Conservation (phyloP, 2,329 filamentous ascomycete genomes). For the Stemphylium beticola region DNA sequence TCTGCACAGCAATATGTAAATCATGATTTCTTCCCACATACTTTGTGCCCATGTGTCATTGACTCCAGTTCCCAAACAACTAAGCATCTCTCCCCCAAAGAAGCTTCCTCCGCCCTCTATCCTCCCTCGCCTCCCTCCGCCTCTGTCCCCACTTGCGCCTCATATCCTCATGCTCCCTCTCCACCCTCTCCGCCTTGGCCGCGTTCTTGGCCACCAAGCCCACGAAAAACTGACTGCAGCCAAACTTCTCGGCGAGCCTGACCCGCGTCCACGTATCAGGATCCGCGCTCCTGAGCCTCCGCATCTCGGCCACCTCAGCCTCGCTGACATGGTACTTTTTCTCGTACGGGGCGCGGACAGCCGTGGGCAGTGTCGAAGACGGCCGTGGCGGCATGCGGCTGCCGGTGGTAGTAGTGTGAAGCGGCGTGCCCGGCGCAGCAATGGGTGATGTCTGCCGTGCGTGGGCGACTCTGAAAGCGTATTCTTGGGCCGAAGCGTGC, state of each 20-base stretch:
- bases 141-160: conserved; percentile 67
- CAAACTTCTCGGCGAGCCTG: conserved; percentile 66
- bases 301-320: conserved; percentile 65
- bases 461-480: conserved; percentile 29
- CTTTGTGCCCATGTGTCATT: background rate
- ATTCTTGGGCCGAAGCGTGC: conserved; percentile 45
- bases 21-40: too few relatives aligned
- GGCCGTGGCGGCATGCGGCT: conserved; percentile 30
- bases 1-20: too few relatives aligned
- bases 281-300: conserved; percentile 60
- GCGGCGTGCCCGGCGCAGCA: conserved; percentile 40
- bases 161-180: conserved; percentile 59
- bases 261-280: conserved; percentile 65
- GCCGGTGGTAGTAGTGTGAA: conserved; percentile 9
- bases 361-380: conserved; percentile 51
- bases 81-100: conserved; percentile 65
- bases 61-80: background rate
- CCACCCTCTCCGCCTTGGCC: conserved; percentile 50
- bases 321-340: conserved; percentile 68
- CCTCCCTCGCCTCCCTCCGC: conserved; percentile 66
- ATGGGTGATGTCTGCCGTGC: conserved; percentile 30
- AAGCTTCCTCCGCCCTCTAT: conserved; percentile 64
- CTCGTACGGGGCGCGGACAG: conserved; percentile 58
- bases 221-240: conserved; percentile 68
- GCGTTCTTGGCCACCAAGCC: conserved; percentile 61